Conservation (phyloP, 345 rosid genomes). For the Hypericum perforatum region DNA sequence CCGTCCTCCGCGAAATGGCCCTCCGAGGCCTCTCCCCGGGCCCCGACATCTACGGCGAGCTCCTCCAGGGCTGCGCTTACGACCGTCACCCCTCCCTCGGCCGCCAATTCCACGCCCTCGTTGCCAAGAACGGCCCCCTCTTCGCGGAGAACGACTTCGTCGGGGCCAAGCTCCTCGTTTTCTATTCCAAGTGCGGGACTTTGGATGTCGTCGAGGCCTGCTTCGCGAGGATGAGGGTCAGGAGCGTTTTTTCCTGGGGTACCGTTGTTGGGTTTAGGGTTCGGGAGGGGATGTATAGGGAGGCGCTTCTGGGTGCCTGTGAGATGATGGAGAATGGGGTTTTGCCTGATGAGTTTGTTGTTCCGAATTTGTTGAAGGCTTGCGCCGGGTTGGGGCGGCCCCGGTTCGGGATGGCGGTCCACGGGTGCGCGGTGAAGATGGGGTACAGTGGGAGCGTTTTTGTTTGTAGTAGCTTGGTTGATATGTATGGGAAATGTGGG, state of each 20-base stretch:
- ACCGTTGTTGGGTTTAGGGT: conserved; percentile 62
- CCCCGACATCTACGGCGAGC: conserved; percentile 54
- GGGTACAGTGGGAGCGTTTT: conserved; percentile 50
- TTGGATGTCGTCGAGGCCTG: conserved; percentile 31
- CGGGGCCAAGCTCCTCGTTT: conserved; percentile 56
- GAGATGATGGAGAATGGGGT: conserved; percentile 50
- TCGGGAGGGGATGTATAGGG: conserved; percentile 39
- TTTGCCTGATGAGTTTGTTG: conserved; percentile 54
- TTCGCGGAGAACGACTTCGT: conserved; percentile 48
- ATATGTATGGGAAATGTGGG: conserved; percentile 8
- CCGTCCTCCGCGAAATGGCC: conserved; percentile 46
- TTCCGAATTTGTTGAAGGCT: conserved; percentile 68
- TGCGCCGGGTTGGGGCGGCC: conserved; percentile 52
- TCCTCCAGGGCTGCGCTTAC: conserved; percentile 66
- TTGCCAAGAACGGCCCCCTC: conserved; percentile 49
- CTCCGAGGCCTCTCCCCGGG: conserved; percentile 27
- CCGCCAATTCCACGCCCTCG: conserved; percentile 64
- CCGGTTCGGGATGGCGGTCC: conserved; percentile 55
- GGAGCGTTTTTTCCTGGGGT: conserved; percentile 77
- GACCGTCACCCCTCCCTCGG: conserved; percentile 44
- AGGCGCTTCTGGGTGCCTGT: conserved; percentile 43
- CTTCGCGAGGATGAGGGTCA: conserved; percentile 34
- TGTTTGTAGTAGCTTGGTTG: conserved; percentile 34
- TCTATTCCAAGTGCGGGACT: conserved; percentile 54
- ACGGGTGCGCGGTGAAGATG: conserved; percentile 51